Evolutionary conservation across 257 asterid species (phyloP).

Genomic region (Ilex asprella): DNA sequence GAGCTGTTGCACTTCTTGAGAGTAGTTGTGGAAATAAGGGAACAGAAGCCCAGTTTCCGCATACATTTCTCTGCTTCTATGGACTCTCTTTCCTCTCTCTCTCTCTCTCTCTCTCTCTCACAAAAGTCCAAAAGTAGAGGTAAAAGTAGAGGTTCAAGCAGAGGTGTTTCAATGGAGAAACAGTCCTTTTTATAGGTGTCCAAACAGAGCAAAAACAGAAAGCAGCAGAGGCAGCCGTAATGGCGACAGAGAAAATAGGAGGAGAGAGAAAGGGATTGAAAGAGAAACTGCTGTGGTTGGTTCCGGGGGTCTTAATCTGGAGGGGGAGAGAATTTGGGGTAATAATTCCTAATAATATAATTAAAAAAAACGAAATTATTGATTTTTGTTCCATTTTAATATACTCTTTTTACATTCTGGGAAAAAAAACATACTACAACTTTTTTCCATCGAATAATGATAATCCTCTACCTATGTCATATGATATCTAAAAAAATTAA

Average conservation of each 20-base stretch:
- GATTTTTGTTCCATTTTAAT: too few relatives aligned
- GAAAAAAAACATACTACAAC: too few relatives aligned
- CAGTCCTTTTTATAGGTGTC: constrained; percentile 45
- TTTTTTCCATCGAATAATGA: too few relatives aligned
- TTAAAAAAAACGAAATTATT: too few relatives aligned
- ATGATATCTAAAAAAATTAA: too few relatives aligned
- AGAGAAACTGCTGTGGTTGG: constrained; percentile 46
- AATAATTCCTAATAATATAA: too few relatives aligned
- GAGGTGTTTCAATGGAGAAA: constrained; percentile 25
- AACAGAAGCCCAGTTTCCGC: constrained; percentile 58
- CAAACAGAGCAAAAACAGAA: constrained; percentile 20
- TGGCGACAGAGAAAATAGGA: constrained; percentile 11
- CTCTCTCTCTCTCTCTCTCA: too few relatives aligned
- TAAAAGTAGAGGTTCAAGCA: constrained; percentile 14
- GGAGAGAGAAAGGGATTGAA: constrained; percentile 19
- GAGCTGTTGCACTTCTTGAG: constrained; percentile 54
- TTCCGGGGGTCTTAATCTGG: constrained; percentile 23
- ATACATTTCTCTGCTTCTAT: constrained; percentile 40
- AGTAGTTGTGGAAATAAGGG: constrained; percentile 54
- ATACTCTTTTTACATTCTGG: too few relatives aligned
- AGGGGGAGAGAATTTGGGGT: constrained; percentile 11
- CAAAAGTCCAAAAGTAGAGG: too few relatives aligned
- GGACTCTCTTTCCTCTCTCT: background rate
- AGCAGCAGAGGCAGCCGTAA: constrained; percentile 29
- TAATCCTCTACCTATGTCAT: too few relatives aligned